Base-by-base conservation (phyloP, 257 asterid species). In the Solanum lycopersicoides region DNA sequence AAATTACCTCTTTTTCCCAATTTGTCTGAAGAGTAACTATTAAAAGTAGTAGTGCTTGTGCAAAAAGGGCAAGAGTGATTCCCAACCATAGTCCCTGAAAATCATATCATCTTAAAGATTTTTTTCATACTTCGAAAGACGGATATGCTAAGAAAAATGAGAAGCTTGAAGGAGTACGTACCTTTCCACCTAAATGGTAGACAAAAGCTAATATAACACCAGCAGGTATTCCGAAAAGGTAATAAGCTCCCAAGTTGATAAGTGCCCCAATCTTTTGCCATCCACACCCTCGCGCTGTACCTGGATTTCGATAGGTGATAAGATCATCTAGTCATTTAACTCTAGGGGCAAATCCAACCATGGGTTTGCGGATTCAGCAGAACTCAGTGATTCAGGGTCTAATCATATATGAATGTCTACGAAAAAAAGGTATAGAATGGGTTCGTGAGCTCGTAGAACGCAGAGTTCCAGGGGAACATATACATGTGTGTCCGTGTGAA, bases 231-330 rank as follows among this genome's bases (percentile, higher is more conserved):
- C 91, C 89, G 2, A 83, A 12, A 45, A 89, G 88, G 72, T 89
- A 89, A 89, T 86, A 89, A 7, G 89, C 91, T 83, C 89, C 91
- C 25, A 89, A 44, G 65, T 89, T 87, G 14, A 87, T 75, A 4
- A 83, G 6, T 44, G 88, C 89, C 39, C 91, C 89, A 13, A 83
- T 74, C 28, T 83, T 74, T 83, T 89, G 91, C 89, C 89, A 73
- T 9, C 91, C 87, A 74, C 91, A 89, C 3, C 91, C 91, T 74
- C 88, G 50, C 2, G 83, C 86, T 7, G 53, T 87, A 13, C 91
- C 91, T 89, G 30, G 39, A 83, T 56, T 77, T 4, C 12, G n/a
- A 20, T 45, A n/a, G 30, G 12, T 20, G 39, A 21, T 12, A 16
- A 35, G 56, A 1, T 75, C 82, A 39, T 74, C 82, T 37, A 16